phyloP scores from a whole-genome alignment of 2,329 filamentous ascomycete genomes.

The Myotisia sp. region DNA sequence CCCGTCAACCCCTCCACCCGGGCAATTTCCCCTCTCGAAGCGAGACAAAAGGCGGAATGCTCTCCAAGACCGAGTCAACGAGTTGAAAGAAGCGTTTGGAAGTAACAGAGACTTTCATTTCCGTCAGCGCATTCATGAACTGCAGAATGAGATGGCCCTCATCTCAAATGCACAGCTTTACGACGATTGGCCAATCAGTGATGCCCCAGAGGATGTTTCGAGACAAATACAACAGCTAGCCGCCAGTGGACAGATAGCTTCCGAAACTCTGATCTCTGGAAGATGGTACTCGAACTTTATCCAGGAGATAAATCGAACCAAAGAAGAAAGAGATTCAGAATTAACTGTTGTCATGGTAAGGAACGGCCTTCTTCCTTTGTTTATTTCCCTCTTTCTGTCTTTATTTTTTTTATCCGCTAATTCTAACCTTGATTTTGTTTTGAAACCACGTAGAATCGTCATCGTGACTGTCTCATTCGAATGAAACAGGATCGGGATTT shows the following conservation, averaged over 20 bases:
- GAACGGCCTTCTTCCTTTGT: conserved; percentile 11
- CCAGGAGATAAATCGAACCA: conserved; percentile 69
- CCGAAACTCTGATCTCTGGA: conserved; percentile 56
- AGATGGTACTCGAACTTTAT: conserved; percentile 76
- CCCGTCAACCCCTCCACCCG: conserved; percentile 14
- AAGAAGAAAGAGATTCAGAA: conserved; percentile 75
- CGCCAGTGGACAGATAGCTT: conserved; percentile 48
- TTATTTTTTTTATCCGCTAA: conserved; percentile 2
- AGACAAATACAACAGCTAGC: conserved; percentile 45
- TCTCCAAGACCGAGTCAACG: conserved; percentile 62
- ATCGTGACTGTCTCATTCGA: conserved; percentile 41
- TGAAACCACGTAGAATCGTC: conserved; percentile 39
- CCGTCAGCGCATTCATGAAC: conserved; percentile 73
- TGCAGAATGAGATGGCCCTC: conserved; percentile 81
- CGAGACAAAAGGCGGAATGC: conserved; percentile 78
- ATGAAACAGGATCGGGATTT: conserved; percentile 44
- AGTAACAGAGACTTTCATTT: conserved; percentile 73
- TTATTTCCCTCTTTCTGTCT: conserved; percentile 3
- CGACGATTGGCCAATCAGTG: conserved; percentile 51
- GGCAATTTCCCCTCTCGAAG: conserved; percentile 49
- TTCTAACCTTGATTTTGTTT: no score
- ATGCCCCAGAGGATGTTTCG: conserved; percentile 50
- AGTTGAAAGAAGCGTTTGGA: conserved; percentile 63
- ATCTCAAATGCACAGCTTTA: conserved; percentile 79
- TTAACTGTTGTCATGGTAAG: conserved; percentile 68